Percentiles rank a stretch among this genome's conserved stretches.
Evolutionary conservation across 2,329 filamentous ascomycete genomes (phyloP).

Genomic region (Stachybotrys chartarum): DNA sequence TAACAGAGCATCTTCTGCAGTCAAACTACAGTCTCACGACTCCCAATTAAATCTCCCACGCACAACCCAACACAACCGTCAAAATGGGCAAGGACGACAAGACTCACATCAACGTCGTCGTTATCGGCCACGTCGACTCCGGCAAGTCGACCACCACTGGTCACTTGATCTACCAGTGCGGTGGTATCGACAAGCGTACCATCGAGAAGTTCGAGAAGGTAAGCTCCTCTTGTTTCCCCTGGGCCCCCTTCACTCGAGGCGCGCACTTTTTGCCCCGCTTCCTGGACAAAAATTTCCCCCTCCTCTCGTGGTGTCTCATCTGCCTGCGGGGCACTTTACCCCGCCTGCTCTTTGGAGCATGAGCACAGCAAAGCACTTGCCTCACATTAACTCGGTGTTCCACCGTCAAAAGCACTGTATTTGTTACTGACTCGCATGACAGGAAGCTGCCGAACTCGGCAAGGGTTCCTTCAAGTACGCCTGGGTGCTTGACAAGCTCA

Average conservation of each 20-base stretch:
- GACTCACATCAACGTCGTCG: constrained; percentile 95
- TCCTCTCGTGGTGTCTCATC: constrained; percentile 1
- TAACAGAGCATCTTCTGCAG: constrained; percentile 8
- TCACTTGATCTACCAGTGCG: constrained; percentile 99
- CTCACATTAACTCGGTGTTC: background rate
- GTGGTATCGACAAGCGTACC: constrained; percentile 99
- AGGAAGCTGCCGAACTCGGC: constrained; percentile 98
- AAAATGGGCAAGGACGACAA: constrained; percentile 79
- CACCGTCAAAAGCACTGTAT: background rate
- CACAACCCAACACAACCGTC: constrained; percentile 19
- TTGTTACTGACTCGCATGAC: constrained; percentile 9
- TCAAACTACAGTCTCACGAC: background rate
- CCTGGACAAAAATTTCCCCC: constrained; percentile 10
- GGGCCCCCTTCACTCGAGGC: too few relatives aligned
- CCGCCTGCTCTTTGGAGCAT: constrained; percentile 4
- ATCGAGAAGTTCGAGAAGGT: constrained; percentile 99
- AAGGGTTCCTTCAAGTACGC: constrained; percentile 99
- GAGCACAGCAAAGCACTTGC: background rate
- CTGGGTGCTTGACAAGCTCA: constrained; percentile 99
- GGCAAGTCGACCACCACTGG: constrained; percentile 95
- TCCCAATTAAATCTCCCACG: constrained; percentile 9
- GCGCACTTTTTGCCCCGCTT: background rate
- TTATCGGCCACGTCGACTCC: constrained; percentile 99
- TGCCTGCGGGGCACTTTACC: constrained; percentile 10
- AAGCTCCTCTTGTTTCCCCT: constrained; percentile 26